phyloP scores from a whole-genome alignment of 2,329 filamentous ascomycete genomes.

The Botryosphaeria dothidea region DNA sequence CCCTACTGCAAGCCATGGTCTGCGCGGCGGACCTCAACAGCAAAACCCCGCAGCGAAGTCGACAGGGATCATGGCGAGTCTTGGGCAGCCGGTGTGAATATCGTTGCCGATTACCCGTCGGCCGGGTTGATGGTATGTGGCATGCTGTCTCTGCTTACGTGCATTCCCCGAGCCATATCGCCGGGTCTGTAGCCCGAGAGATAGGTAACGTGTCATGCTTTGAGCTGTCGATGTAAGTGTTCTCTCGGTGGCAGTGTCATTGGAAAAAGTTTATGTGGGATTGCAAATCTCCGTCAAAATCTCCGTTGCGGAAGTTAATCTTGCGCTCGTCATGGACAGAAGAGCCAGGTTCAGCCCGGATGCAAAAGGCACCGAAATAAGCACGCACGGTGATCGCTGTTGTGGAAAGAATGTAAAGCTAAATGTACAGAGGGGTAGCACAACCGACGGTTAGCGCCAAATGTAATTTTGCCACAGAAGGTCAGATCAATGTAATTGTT shows the following conservation, averaged over 20 bases:
- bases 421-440: too few species aligned
- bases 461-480: too few species aligned
- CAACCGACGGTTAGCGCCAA: too few species aligned
- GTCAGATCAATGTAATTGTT: too few species aligned
- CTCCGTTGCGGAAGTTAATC: not conserved
- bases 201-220: not conserved
- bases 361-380: too few species aligned
- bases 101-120: not conserved
- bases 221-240: not conserved
- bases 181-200: not conserved
- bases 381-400: too few species aligned
- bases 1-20: constrained; percentile 6
- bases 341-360: not conserved
- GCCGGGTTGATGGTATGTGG: not conserved
- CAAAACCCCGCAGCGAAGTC: not conserved
- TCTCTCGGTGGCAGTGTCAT: not conserved
- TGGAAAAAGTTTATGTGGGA: not conserved
- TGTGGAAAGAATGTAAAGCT: too few species aligned
- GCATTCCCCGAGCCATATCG: not conserved
- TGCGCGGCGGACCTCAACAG: not conserved
- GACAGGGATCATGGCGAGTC: constrained; percentile 1
- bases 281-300: not conserved
- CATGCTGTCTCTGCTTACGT: not conserved
- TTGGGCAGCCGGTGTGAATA: not conserved
- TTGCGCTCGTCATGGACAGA: not conserved